phyloP scores from a whole-genome alignment of 805 yeast species.

The Yamadazyma sp. region DNA sequence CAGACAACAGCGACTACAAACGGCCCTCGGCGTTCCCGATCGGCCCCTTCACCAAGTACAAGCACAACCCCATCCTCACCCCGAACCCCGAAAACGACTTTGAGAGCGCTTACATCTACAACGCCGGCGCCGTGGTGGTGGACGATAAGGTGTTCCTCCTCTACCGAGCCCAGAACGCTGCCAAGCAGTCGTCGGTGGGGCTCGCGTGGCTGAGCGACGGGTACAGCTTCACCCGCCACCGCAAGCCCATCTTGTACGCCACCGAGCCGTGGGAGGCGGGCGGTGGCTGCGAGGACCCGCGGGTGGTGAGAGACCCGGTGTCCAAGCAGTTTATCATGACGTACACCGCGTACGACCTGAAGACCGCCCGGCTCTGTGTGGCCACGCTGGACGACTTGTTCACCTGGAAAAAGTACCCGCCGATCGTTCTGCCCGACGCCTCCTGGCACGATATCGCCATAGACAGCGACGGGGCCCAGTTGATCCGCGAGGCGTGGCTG shows the following conservation, averaged over 20 bases:
- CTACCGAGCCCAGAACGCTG: constrained; percentile 39
- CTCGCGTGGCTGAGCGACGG: constrained; percentile 45
- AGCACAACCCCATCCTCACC: constrained; percentile 36
- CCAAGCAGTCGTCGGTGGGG: constrained; percentile 35
- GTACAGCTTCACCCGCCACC: constrained; percentile 28
- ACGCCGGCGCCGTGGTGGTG: constrained; percentile 43
- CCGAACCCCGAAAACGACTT: constrained; percentile 39
- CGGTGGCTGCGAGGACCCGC: constrained; percentile 46
- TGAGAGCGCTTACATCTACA: constrained; percentile 40
- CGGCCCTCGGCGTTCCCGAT: constrained; percentile 40
- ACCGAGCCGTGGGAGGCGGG: constrained; percentile 40
- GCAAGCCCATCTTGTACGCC: constrained; percentile 33
- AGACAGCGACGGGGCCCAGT: constrained; percentile 22
- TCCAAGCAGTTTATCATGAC: constrained; percentile 37
- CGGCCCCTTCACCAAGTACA: constrained; percentile 39
- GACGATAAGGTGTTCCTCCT: constrained; percentile 36
- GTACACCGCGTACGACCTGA: constrained; percentile 40
- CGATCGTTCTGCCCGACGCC: constrained; percentile 26
- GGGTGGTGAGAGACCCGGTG: constrained; percentile 39
- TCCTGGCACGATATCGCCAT: constrained; percentile 34
- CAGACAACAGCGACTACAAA: constrained; percentile 28
- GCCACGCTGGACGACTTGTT: constrained; percentile 38
- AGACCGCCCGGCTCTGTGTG: constrained; percentile 38
- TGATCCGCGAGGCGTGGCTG: constrained; percentile 38
- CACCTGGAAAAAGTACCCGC: constrained; percentile 39